A percentile compares a stretch with the other conserved stretches of the same genome.
These are phyloP conservation scores for Lactarius hengduanensis DNA, from an alignment of 768 basidiomycete species.

Conservation along the genomic window DNA sequence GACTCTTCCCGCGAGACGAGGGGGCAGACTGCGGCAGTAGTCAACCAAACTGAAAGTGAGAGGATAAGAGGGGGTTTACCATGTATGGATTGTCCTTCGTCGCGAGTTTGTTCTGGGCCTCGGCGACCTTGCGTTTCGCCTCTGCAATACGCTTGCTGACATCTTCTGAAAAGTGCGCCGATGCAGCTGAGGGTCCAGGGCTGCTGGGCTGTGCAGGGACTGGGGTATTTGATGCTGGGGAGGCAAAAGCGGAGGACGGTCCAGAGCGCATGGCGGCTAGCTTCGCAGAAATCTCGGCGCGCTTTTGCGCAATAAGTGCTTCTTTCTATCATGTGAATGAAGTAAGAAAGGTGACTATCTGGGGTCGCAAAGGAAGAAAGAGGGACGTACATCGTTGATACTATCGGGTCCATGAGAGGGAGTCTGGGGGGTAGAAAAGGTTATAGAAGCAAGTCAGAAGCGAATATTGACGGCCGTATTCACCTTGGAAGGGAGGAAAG, in stretches of 20 bases:
- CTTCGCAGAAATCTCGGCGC: slow-evolving; percentile 83
- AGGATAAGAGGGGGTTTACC: slow-evolving; percentile 43
- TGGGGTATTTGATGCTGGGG: slow-evolving; percentile 35
- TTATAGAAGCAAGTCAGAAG: slow-evolving; percentile 70
- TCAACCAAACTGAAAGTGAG: background rate
- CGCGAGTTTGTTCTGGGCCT: slow-evolving; percentile 73
- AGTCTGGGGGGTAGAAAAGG: slow-evolving; percentile 54
- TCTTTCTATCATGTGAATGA: slow-evolving; percentile 36
- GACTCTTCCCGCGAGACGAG: slow-evolving; percentile 54
- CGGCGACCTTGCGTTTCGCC: slow-evolving; percentile 80
- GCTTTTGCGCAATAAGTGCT: slow-evolving; percentile 77
- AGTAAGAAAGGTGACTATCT: slow-evolving; percentile 10
- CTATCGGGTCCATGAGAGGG: slow-evolving; percentile 44
- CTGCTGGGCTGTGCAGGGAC: slow-evolving; percentile 31
- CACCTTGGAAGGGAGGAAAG: slow-evolving; percentile 57
- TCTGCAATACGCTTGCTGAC: slow-evolving; percentile 74
- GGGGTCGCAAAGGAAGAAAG: slow-evolving; percentile 9
- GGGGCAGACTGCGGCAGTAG: slow-evolving; percentile 47
- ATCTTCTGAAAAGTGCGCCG: slow-evolving; percentile 50
- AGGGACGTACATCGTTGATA: background rate
- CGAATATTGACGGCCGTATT: slow-evolving; percentile 52
- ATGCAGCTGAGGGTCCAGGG: slow-evolving; percentile 31
- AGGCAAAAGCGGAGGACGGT: slow-evolving; percentile 24
- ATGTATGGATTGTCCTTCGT: slow-evolving; percentile 87
- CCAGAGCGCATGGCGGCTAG: slow-evolving; percentile 53